Evolutionary conservation across 345 rosid genomes (phyloP).

Genomic region (Sisymbrium irio): DNA sequence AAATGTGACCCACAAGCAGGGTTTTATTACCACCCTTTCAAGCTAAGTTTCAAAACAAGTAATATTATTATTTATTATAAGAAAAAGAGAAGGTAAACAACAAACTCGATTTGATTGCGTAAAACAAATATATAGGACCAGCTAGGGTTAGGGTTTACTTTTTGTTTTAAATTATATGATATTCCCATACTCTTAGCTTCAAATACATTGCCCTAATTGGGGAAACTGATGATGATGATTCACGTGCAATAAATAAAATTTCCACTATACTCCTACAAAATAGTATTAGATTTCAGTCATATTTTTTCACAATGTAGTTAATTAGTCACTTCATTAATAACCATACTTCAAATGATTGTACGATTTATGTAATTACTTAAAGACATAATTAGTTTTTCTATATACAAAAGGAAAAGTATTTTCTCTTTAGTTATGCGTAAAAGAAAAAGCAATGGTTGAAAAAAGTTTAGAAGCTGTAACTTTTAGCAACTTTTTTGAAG

Average conservation of each 20-base stretch:
- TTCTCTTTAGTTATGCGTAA: slow-evolving; percentile 1
- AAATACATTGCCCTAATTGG: slow-evolving; percentile 22
- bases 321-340: neutral
- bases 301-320: neutral
- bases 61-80: neutral
- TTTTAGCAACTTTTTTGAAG: slow-evolving; percentile 22
- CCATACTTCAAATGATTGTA: neutral
- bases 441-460: slow-evolving; percentile 23
- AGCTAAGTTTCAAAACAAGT: slow-evolving; percentile 36
- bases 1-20: slow-evolving; percentile 37
- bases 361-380: neutral
- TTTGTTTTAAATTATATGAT: slow-evolving; percentile 3
- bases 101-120: slow-evolving; percentile 8
- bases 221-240: slow-evolving; percentile 14
- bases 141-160: slow-evolving; percentile 28
- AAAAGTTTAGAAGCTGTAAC: slow-evolving; percentile 26
- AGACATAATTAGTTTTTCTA: neutral
- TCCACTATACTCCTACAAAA: neutral
- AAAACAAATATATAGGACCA: slow-evolving; percentile 1
- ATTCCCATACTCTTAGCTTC: slow-evolving; percentile 6
- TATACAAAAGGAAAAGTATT: neutral
- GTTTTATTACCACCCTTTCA: slow-evolving; percentile 36
- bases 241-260: slow-evolving; percentile 27
- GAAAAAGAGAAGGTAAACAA: neutral
- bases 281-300: neutral